Conservation (phyloP, 148 eudicot genomes). For the Arctostaphylos glauca region DNA sequence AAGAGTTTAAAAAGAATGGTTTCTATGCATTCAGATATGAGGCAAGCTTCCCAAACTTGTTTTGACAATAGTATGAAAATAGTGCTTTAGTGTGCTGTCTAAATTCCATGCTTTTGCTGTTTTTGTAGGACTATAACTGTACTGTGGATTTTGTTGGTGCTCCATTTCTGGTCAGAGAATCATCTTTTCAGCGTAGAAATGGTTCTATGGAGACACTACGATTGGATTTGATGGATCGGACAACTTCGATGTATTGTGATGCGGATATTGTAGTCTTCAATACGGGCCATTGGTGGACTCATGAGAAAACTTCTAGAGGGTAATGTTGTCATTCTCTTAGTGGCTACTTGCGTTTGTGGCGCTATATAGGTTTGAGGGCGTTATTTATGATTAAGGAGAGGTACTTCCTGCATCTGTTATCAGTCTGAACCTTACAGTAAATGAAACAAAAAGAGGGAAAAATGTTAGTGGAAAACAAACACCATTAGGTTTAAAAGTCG, state of each 20-base stretch:
- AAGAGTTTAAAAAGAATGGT: constrained; percentile 73
- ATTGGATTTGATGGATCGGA: constrained; percentile 73
- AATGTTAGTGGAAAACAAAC: not conserved
- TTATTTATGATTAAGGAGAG: no score
- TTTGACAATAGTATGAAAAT: not conserved
- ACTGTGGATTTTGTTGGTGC: constrained; percentile 74
- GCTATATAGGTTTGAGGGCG: not conserved
- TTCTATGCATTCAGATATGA: constrained; percentile 79
- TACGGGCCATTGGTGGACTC: constrained; percentile 99
- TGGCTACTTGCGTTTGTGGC: not conserved
- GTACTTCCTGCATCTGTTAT: not conserved
- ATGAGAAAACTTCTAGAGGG: constrained; percentile 91
- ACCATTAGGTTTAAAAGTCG: not conserved
- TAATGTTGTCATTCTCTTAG: constrained; percentile 20
- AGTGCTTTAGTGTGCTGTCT: not conserved
- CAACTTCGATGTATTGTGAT: constrained; percentile 70
- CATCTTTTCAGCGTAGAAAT: constrained; percentile 39
- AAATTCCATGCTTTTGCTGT: constrained; percentile 19
- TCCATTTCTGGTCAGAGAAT: constrained; percentile 78
- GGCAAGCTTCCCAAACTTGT: constrained; percentile 40
- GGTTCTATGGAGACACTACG: constrained; percentile 63
- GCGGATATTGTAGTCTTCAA: constrained; percentile 85
- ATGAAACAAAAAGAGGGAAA: not conserved
- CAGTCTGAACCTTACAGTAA: not conserved
- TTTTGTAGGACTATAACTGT: constrained; percentile 72